phyloP scores from a whole-genome alignment of 2,329 filamentous ascomycete genomes.

The Drechslerella dactyloides region DNA sequence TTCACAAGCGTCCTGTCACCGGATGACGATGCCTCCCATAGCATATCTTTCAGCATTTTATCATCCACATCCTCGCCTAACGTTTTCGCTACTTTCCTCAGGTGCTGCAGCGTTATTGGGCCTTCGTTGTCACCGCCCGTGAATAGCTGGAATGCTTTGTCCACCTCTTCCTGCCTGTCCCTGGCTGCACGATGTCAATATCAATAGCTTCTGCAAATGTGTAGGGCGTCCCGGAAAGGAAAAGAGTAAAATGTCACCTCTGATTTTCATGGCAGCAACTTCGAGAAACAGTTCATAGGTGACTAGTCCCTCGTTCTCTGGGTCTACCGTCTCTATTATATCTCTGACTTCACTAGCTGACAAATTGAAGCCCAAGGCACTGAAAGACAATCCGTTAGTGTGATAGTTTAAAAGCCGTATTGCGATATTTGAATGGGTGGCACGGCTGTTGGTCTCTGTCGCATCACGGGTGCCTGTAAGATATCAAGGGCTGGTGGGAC shows the following conservation, averaged over 20 bases:
- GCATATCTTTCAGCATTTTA: constrained; percentile 87
- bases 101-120: constrained; percentile 79
- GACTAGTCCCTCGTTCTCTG: constrained; percentile 77
- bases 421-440: background rate
- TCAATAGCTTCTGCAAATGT: background rate
- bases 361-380: constrained; percentile 80
- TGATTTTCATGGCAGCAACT: constrained; percentile 84
- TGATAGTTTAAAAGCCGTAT: background rate
- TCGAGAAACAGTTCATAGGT: constrained; percentile 82
- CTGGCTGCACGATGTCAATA: constrained; percentile 57
- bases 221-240: background rate
- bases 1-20: constrained; percentile 73
- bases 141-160: constrained; percentile 83
- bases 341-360: constrained; percentile 72
- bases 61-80: constrained; percentile 86
- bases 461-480: background rate
- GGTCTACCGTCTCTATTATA: constrained; percentile 82
- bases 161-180: constrained; percentile 71
- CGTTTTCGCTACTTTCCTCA: constrained; percentile 78
- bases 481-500: background rate
- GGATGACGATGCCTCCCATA: constrained; percentile 87
- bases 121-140: constrained; percentile 65
- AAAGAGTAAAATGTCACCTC: constrained; percentile 60
- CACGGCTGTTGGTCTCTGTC: constrained; percentile 10
- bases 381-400: constrained; percentile 57